phyloP scores from a whole-genome alignment of 2,329 filamentous ascomycete species.

The Sporothrix humicola region DNA sequence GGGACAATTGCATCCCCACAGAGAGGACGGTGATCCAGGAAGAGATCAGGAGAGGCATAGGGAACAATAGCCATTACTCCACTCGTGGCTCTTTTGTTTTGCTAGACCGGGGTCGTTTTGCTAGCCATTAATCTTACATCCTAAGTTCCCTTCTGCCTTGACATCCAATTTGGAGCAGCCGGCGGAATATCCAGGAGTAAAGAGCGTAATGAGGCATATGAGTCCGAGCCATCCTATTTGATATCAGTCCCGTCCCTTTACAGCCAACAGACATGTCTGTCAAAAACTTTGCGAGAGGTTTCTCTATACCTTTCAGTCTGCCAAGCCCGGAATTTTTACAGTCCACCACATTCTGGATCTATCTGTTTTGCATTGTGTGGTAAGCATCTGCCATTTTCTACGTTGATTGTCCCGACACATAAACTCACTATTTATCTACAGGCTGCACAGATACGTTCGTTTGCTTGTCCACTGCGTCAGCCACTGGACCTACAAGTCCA shows the following conservation, averaged over 20 bases:
- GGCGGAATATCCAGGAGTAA: neutral
- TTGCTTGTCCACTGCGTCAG: constrained; percentile 83
- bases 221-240: constrained; percentile 7
- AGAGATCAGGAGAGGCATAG: neutral
- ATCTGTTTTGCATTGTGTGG: constrained; percentile 52
- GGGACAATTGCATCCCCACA: neutral
- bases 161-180: neutral
- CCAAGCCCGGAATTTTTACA: constrained; percentile 44
- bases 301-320: constrained; percentile 7
- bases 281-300: neutral
- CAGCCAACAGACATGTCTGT: constrained; percentile 30
- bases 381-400: constrained; percentile 41
- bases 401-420: neutral
- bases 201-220: neutral
- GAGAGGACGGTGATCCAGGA: neutral
- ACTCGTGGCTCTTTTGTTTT: neutral
- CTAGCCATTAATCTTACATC: neutral
- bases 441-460: constrained; percentile 86
- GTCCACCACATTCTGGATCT: constrained; percentile 56
- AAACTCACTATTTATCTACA: constrained; percentile 45
- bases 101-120: neutral
- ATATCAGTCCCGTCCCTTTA: neutral
- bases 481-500: constrained; percentile 86
- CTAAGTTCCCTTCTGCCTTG: neutral
- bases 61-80: neutral